A percentile compares a stretch with the other conserved stretches of the same genome.
Conservation (phyloP, 169 alveolate species). For the Plasmodium reichenowi region DNA sequence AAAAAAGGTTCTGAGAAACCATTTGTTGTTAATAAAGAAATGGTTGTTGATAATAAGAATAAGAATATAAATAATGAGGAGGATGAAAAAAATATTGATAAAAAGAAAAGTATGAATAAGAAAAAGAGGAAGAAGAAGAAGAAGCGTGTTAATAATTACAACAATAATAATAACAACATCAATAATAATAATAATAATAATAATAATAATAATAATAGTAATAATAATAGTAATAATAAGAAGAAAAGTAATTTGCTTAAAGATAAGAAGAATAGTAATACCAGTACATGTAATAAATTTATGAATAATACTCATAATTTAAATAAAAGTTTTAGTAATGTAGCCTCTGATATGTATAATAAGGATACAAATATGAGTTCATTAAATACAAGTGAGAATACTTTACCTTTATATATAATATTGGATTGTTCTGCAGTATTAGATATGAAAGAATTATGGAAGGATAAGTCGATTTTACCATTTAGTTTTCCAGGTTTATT, state of each 20-base stretch:
- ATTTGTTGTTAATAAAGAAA: neutral
- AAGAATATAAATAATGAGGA: neutral
- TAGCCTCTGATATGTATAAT: conserved; percentile 5
- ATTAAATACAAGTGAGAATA: neutral
- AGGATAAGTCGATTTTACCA: conserved; percentile 48
- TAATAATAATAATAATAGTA: neutral
- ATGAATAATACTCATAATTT: neutral
- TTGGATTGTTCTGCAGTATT: conserved; percentile 69
- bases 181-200: neutral
- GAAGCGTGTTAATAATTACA: no score
- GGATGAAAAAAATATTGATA: neutral
- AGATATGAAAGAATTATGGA: conserved; percentile 75
- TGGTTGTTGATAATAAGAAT: neutral
- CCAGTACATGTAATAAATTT: neutral
- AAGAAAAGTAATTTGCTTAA: no score
- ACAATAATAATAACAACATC: neutral
- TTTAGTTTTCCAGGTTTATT: conserved; percentile 73
- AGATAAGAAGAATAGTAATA: neutral
- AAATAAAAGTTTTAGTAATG: neutral
- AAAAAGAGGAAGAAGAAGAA: neutral
- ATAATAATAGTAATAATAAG: neutral
- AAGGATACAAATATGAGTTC: conserved; percentile 1
- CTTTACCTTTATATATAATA: conserved; percentile 53
- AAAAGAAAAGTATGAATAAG: conserved; percentile 9
- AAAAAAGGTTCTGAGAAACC: neutral